These are phyloP conservation scores for Quercus tomentella DNA, from an alignment of 331 rosid species.

Conservation along the genomic window DNA sequence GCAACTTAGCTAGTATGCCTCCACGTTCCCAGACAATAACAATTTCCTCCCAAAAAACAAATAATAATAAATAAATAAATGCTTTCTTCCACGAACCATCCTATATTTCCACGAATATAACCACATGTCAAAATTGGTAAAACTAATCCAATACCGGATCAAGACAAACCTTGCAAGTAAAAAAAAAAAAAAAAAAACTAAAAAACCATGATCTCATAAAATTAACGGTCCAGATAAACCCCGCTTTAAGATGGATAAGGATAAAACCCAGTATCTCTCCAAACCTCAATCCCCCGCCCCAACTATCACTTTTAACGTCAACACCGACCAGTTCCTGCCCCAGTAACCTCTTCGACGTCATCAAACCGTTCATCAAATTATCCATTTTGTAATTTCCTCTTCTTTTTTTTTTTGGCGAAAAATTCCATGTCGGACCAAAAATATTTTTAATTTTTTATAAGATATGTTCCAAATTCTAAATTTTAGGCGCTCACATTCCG, in stretches of 20 bases:
- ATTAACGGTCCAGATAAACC: constrained; percentile 25
- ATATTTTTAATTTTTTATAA: neutral
- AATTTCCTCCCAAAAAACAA: constrained; percentile 5
- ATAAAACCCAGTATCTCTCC: constrained; percentile 32
- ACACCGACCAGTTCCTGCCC: constrained; percentile 17
- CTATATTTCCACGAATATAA: constrained; percentile 9
- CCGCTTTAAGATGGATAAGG: constrained; percentile 43
- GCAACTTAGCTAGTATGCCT: neutral
- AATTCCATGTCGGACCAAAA: constrained; percentile 19
- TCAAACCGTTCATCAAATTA: constrained; percentile 2
- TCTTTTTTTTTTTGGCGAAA: too few species aligned
- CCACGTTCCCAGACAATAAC: constrained; percentile 9
- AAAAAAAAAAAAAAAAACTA: neutral
- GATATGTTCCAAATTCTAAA: neutral
- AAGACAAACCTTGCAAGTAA: constrained; percentile 11
- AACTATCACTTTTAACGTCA: constrained; percentile 5
- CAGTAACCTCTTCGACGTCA: constrained; percentile 17
- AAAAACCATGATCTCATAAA: neutral
- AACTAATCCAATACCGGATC: neutral
- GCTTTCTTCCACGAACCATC: neutral
- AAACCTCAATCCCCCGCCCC: neutral
- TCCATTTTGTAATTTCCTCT: neutral
- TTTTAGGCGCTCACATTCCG: neutral
- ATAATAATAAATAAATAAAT: neutral
- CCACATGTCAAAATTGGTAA: constrained; percentile 43